Base-by-base conservation (phyloP, 2,329 filamentous ascomycete genomes). In the Mycogone perniciosa region DNA sequence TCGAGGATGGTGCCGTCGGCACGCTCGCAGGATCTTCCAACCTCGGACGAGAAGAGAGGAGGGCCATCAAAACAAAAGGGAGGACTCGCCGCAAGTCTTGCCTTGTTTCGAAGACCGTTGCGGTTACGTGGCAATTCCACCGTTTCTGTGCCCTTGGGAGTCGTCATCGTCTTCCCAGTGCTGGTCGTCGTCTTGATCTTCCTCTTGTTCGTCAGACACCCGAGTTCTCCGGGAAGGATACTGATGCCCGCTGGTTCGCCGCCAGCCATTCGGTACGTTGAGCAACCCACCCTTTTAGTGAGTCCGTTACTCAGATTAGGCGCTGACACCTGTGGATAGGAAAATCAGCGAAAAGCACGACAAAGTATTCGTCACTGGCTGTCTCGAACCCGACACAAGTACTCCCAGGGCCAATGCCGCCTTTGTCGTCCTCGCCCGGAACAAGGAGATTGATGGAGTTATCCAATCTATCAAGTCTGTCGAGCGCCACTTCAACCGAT, bases 271-370 rank as follows among this genome's bases (percentile, higher is more conserved):
- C 85, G 91, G 90, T 95, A 80, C 53, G 81, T 69, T 46, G 1
- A 35, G 20, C 5, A 33, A 4, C 29, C 11, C 29, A n/a, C 8
- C 10, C 8, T 13, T 31, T 26, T n/a, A 5, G 8, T 29, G 11
- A 4, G 1, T 13, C 33, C 8, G 7, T 20, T 11, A 11, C 26
- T n/a, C 45, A 26, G 31, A 4, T 29, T 34, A 8, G 20, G 5
- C 2, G 5, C 13, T 31, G 8, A 31, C 29, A 4, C 45, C 56
- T 66, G 20, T 11, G 35, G 58, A 62, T 64, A 96, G 91, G 60
- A 92, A 90, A 82, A 99, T 99, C 62, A 96, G 87, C 72, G 93
- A 97, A 72, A 88, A 95, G 63, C 83, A 97, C 71, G 93, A 99
- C 72, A 96, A 95, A 71, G 90, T 96, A 46, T 99, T 99, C 63